These are phyloP conservation scores for Lactarius vividus DNA, from an alignment of 768 basidiomycete genomes.

Conservation along the genomic window DNA sequence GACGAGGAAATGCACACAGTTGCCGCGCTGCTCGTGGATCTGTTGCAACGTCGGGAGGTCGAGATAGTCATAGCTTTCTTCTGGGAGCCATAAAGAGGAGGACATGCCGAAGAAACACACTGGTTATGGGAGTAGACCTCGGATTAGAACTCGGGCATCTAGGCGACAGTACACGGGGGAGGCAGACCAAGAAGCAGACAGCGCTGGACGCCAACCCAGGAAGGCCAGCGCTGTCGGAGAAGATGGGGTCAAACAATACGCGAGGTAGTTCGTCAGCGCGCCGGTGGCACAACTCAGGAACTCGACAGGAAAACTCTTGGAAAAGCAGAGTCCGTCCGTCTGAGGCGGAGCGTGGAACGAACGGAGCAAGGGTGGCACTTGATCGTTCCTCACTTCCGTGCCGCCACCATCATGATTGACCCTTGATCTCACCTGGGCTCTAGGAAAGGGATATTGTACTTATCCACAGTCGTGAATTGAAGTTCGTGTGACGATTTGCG, in stretches of 20 bases:
- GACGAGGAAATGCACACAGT: constrained; percentile 36
- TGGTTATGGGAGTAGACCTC: constrained; percentile 45
- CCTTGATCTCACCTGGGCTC: too few species aligned
- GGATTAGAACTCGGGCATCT: constrained; percentile 40
- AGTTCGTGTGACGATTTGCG: too few species aligned
- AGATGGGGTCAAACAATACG: constrained; percentile 44
- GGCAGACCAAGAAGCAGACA: too few species aligned
- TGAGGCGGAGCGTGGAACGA: too few species aligned
- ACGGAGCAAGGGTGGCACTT: too few species aligned
- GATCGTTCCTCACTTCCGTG: too few species aligned
- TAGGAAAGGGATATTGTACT: too few species aligned
- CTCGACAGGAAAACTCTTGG: constrained; percentile 35
- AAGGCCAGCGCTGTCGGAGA: constrained; percentile 36
- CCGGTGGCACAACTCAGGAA: constrained; percentile 27
- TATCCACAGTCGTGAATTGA: too few species aligned
- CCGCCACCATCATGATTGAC: too few species aligned
- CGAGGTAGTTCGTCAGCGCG: constrained; percentile 30
- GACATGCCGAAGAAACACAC: not conserved
- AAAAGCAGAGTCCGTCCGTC: too few species aligned
- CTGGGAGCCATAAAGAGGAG: too few species aligned
- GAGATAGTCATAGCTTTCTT: constrained; percentile 41
- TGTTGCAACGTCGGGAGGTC: constrained; percentile 37
- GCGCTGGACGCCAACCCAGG: constrained; percentile 35
- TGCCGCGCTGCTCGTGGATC: constrained; percentile 29
- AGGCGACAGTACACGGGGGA: constrained; percentile 38